These are phyloP conservation scores for Lanmaoa rubissima DNA, from an alignment of 768 basidiomycete species.

Conservation along the genomic window DNA sequence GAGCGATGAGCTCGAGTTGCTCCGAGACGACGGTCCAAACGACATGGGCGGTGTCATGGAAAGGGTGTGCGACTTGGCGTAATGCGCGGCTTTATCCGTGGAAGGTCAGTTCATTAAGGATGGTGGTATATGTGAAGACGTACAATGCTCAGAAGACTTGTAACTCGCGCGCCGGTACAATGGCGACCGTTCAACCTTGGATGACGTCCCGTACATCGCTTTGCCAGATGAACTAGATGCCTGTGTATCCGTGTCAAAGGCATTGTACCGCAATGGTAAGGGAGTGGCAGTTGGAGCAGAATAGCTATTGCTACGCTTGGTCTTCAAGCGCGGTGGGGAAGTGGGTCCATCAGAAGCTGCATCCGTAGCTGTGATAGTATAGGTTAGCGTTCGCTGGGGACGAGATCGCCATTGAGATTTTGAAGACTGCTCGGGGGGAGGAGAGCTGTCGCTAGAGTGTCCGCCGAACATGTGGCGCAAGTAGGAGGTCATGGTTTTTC, in stretches of 20 bases:
- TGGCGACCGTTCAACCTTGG: conserved; percentile 34
- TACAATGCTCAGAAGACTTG: conserved; percentile 44
- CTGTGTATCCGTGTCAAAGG: conserved; percentile 33
- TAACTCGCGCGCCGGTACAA: conserved; percentile 43
- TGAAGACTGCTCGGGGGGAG: conserved; percentile 27
- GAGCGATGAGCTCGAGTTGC: conserved; percentile 52
- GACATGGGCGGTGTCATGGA: conserved; percentile 31
- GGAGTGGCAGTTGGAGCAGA: conserved; percentile 36
- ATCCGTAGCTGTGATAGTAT: conserved; percentile 40
- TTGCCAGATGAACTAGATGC: conserved; percentile 27
- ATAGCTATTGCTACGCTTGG: conserved; percentile 42
- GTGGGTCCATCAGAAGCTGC: conserved; percentile 29
- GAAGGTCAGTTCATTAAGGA: conserved; percentile 1
- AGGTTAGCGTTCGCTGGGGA: conserved; percentile 38
- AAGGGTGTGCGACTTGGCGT: conserved; percentile 30
- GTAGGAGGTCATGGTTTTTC: conserved; percentile 45
- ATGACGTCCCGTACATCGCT: conserved; percentile 32
- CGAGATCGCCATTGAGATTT: conserved; percentile 45
- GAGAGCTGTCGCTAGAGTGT: conserved; percentile 26
- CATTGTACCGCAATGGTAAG: conserved; percentile 42
- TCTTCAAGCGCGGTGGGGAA: conserved; percentile 36
- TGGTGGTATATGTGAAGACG: conserved; percentile 24
- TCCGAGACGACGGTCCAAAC: conserved; percentile 45
- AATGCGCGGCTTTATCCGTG: conserved; percentile 25
- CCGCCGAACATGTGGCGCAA: conserved; percentile 48